Conservation (phyloP, 2,329 filamentous ascomycete genomes). For the Botrytis sinoallii region DNA sequence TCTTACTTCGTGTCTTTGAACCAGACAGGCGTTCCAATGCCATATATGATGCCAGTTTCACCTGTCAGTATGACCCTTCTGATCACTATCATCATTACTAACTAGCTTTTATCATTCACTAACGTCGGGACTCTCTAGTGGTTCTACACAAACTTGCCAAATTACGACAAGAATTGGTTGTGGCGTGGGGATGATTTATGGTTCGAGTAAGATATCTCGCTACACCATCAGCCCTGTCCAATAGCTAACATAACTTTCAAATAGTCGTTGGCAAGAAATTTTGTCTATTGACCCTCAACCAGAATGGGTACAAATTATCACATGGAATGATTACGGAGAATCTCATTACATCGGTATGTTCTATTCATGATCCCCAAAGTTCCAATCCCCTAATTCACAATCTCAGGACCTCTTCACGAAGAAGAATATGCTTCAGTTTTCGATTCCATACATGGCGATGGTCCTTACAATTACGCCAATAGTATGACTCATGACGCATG, state of each 20-base stretch:
- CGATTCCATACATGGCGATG: background rate
- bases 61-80: background rate
- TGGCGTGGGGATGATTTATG: background rate
- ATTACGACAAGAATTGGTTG: background rate
- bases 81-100: background rate
- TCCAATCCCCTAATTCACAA: background rate
- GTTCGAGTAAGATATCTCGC: background rate
- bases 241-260: background rate
- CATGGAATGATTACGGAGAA: constrained; percentile 8
- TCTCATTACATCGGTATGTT: constrained; percentile 7
- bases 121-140: background rate
- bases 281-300: background rate
- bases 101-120: background rate
- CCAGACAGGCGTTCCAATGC: background rate
- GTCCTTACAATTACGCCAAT: background rate
- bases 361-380: background rate
- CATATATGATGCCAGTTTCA: background rate
- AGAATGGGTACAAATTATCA: constrained; percentile 1
- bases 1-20: constrained; percentile 5
- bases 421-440: background rate
- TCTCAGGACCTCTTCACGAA: background rate
- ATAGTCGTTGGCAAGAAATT: background rate
- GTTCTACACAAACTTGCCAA: constrained; percentile 7
- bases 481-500: background rate
- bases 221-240: background rate